A percentile compares a stretch with the other conserved stretches of the same genome.
phyloP scores from a whole-genome alignment of 306 rosid genomes.

The Cicer judaicum region DNA sequence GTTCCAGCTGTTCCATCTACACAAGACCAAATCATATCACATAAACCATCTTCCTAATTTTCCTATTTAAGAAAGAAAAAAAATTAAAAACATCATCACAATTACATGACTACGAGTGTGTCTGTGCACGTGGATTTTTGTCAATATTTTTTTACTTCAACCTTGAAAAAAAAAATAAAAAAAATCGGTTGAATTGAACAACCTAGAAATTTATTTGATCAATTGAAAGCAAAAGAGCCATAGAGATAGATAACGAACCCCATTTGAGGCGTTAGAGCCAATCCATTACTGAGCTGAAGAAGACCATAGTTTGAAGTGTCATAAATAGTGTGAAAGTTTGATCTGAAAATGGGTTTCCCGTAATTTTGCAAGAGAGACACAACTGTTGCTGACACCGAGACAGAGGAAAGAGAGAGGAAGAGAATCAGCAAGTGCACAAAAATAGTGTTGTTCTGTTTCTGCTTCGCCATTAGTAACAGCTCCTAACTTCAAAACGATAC shows the following conservation, averaged over 20 bases:
- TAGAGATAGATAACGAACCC: constrained; percentile 59
- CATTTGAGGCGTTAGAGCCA: constrained; percentile 95
- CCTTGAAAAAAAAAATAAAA: not conserved
- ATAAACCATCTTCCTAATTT: not conserved
- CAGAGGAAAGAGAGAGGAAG: constrained; percentile 42
- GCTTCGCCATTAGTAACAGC: constrained; percentile 55
- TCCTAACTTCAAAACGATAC: not conserved
- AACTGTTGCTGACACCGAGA: constrained; percentile 50
- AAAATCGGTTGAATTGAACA: not conserved
- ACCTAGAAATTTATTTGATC: not conserved
- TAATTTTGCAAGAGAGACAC: constrained; percentile 57
- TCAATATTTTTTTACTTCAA: too few species aligned
- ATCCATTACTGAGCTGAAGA: constrained; percentile 73
- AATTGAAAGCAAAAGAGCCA: not conserved
- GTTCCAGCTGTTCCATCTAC: constrained; percentile 99
- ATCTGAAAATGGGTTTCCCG: constrained; percentile 56
- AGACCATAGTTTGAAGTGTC: constrained; percentile 86
- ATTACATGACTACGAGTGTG: not conserved
- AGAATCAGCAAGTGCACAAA: constrained; percentile 41
- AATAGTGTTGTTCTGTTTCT: constrained; percentile 37
- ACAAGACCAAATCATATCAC: constrained; percentile 26
- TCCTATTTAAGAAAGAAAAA: not conserved
- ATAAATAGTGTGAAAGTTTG: constrained; percentile 58
- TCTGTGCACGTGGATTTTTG: too few species aligned
- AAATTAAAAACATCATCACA: not conserved